These are phyloP conservation scores for Ophiostoma sp. DNA, from an alignment of 2,329 filamentous ascomycete genomes.

Conservation along the genomic window DNA sequence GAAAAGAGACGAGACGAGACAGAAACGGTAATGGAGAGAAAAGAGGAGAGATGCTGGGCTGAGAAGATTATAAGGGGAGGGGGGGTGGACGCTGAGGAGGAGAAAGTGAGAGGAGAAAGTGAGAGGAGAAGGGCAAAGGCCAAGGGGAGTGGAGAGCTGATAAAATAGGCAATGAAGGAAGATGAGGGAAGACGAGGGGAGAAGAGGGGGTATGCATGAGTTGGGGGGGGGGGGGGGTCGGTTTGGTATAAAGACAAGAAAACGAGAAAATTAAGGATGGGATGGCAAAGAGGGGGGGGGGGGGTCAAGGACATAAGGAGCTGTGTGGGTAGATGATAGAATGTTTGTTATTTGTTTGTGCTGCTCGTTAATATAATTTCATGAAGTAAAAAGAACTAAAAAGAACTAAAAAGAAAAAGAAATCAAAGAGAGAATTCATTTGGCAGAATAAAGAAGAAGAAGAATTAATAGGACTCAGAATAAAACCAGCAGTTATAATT, in stretches of 20 bases:
- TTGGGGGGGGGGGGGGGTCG: slow-evolving; percentile 2
- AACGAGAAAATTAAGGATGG: background rate
- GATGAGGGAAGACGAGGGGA: background rate
- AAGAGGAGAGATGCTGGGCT: background rate
- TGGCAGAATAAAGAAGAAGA: background rate
- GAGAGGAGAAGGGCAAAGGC: background rate
- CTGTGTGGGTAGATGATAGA: too few relatives aligned
- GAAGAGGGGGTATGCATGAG: slow-evolving; percentile 12
- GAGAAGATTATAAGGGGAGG: background rate
- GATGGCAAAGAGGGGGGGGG: background rate
- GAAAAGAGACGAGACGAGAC: background rate
- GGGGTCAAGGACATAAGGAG: background rate
- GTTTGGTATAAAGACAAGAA: background rate
- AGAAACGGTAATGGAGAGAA: too few relatives aligned
- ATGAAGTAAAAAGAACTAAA: slow-evolving; percentile 12
- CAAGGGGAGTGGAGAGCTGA: slow-evolving; percentile 9
- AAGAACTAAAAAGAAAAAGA: background rate
- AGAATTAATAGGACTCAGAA: background rate
- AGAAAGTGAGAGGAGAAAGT: background rate
- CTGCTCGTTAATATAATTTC: too few relatives aligned
- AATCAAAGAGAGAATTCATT: background rate
- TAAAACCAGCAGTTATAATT: background rate
- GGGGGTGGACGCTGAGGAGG: background rate
- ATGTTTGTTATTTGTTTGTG: too few relatives aligned
- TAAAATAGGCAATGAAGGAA: background rate